Conservation (phyloP, 2,329 filamentous ascomycete genomes). For the Aspergillus phoenicis region DNA sequence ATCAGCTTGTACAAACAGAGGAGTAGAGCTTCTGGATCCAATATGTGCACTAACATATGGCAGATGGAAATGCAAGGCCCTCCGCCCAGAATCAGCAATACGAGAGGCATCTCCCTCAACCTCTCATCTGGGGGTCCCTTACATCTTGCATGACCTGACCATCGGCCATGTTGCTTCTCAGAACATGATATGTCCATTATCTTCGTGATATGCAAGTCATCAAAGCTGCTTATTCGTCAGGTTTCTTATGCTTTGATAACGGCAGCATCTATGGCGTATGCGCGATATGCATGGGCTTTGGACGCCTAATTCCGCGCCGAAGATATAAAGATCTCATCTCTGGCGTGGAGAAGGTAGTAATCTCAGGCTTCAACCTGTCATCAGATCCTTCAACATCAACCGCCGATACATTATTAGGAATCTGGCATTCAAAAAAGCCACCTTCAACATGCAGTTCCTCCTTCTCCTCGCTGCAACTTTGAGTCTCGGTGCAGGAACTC, state of each 20-base stretch:
- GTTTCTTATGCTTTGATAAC: neutral
- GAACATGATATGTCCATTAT: neutral
- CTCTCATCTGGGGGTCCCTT: neutral
- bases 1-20: neutral
- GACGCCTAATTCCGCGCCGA: neutral
- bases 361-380: neutral
- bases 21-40: neutral
- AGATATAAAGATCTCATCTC: neutral
- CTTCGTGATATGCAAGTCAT: neutral
- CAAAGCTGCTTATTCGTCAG: neutral
- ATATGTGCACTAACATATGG: neutral
- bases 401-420: no score
- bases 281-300: neutral
- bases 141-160: constrained; percentile 1
- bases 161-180: neutral
- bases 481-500: neutral
- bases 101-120: neutral
- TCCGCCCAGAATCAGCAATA: neutral
- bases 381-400: neutral
- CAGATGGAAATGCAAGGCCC: neutral
- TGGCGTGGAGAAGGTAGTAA: neutral
- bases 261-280: neutral
- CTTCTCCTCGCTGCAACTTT: neutral
- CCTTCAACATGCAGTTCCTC: neutral
- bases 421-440: neutral